Percentiles rank a stretch among this genome's conserved stretches.
Evolutionary conservation across 2,329 filamentous ascomycete species (phyloP).

Genomic region (Aspergillus cejpii): DNA sequence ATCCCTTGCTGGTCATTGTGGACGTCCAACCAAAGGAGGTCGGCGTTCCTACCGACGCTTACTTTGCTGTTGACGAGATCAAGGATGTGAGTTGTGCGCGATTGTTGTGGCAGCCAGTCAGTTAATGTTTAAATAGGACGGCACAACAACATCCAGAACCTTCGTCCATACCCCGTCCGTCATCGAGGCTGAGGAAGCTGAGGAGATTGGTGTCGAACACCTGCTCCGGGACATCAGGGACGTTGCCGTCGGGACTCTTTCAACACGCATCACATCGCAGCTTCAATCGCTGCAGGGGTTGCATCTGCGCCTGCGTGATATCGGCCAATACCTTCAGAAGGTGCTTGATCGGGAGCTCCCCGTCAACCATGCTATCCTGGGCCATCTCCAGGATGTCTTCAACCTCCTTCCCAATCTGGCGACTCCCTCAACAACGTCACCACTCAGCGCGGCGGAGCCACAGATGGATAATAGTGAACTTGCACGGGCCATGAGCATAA

Average conservation of each 20-base stretch:
- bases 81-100: conserved; percentile 68
- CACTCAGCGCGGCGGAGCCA: conserved; percentile 53
- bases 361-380: conserved; percentile 93
- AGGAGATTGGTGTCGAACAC: conserved; percentile 98
- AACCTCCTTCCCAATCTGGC: conserved; percentile 95
- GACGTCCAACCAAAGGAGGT: conserved; percentile 98
- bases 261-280: conserved; percentile 94
- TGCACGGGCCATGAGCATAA: conserved; percentile 94
- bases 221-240: conserved; percentile 95
- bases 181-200: conserved; percentile 97
- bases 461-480: conserved; percentile 69
- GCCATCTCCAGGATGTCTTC: conserved; percentile 98
- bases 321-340: conserved; percentile 90
- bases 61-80: conserved; percentile 99
- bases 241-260: conserved; percentile 92
- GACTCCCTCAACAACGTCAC: conserved; percentile 61
- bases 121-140: conserved; percentile 57
- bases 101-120: neutral
- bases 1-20: conserved; percentile 93
- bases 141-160: conserved; percentile 91
- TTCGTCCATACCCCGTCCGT: conserved; percentile 98
- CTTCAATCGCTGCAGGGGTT: conserved; percentile 94
- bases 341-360: conserved; percentile 88
- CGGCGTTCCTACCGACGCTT: conserved; percentile 94
- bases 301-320: conserved; percentile 88